These are phyloP conservation scores for Corchorus olitorius DNA, from an alignment of 345 rosid species.

Conservation along the genomic window DNA sequence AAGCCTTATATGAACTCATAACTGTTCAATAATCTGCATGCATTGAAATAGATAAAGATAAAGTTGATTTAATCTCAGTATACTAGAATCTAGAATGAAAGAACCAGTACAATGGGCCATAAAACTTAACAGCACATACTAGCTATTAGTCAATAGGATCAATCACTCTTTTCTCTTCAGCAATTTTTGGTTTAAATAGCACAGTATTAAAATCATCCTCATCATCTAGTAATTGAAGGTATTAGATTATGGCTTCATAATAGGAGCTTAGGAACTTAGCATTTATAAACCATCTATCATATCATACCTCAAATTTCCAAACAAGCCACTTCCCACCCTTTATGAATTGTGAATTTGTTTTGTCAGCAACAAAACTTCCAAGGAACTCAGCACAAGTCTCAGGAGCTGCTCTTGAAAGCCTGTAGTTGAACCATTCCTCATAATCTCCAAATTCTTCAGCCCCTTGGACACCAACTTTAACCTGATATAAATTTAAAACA, in stretches of 20 bases:
- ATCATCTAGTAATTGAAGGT: not conserved
- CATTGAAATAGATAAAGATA: not conserved
- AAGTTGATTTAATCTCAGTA: constrained; percentile 19
- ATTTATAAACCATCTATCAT: constrained; percentile 11
- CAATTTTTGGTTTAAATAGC: not conserved
- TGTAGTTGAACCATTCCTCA: constrained; percentile 98
- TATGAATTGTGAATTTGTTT: constrained; percentile 55
- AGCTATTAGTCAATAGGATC: not conserved
- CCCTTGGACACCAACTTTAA: constrained; percentile 78
- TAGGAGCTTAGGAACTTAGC: not conserved
- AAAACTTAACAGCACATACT: not conserved
- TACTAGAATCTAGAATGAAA: not conserved
- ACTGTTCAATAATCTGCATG: constrained; percentile 2
- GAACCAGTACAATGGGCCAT: not conserved
- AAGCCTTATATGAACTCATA: constrained; percentile 21
- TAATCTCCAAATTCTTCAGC: constrained; percentile 86
- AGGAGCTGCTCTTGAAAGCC: constrained; percentile 95
- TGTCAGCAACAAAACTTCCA: constrained; percentile 86
- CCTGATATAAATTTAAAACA: constrained; percentile 35
- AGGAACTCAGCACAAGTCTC: constrained; percentile 94
- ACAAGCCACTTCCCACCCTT: constrained; percentile 98
- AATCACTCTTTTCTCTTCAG: not conserved
- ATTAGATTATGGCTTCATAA: constrained; percentile 8
- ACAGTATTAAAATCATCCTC: not conserved
- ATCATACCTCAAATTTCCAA: constrained; percentile 90